phyloP scores from a whole-genome alignment of 306 rosid genomes.

The Vigna mungo region DNA sequence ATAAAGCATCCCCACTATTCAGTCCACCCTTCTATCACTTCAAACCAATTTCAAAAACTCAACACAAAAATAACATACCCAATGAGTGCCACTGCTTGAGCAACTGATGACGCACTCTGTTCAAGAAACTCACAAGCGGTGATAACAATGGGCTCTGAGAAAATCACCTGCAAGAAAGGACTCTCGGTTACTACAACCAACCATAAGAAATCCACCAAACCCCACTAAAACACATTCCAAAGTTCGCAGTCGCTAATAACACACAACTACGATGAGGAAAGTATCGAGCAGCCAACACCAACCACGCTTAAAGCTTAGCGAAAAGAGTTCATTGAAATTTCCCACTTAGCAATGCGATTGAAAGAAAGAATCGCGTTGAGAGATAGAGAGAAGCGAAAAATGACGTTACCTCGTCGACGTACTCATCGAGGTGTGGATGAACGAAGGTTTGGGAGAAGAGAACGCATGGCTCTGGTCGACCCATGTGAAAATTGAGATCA shows the following conservation, averaged over 20 bases:
- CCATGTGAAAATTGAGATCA: constrained; percentile 55
- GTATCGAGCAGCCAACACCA: constrained; percentile 8
- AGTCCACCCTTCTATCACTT: neutral
- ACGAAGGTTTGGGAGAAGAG: constrained; percentile 89
- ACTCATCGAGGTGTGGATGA: constrained; percentile 92
- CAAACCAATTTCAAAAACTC: neutral
- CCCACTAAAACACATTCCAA: constrained; percentile 23
- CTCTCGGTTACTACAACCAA: neutral
- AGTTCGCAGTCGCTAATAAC: neutral
- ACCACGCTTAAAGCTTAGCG: neutral
- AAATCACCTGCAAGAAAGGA: constrained; percentile 67
- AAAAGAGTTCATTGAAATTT: neutral
- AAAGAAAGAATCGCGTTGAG: neutral
- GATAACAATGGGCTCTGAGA: constrained; percentile 84
- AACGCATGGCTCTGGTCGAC: constrained; percentile 95
- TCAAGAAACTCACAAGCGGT: constrained; percentile 97
- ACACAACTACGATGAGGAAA: constrained; percentile 11
- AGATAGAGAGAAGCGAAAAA: neutral
- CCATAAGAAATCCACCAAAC: neutral
- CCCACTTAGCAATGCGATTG: constrained; percentile 22
- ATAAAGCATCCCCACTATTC: neutral
- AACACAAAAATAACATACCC: constrained; percentile 60
- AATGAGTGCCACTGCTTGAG: constrained; percentile 82
- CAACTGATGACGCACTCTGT: constrained; percentile 81
- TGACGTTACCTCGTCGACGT: constrained; percentile 87